Evolutionary conservation across 2,329 filamentous ascomycete genomes (phyloP).

Genomic region (Hypomyces perniciosus): DNA sequence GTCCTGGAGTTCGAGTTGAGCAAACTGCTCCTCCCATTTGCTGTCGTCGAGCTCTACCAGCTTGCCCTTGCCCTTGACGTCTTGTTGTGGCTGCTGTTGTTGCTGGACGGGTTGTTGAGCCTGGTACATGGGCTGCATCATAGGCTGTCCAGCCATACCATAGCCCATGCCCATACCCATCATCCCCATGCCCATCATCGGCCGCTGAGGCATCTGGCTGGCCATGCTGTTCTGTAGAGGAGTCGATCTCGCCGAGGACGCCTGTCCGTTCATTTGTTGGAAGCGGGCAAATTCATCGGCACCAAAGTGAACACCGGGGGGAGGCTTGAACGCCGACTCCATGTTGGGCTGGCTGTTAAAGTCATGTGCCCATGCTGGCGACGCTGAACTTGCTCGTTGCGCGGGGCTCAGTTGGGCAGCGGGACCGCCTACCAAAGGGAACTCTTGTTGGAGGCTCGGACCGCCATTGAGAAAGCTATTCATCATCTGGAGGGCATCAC

Average conservation of each 20-base stretch:
- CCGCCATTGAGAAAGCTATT: constrained; percentile 85
- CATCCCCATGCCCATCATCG: constrained; percentile 53
- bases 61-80: constrained; percentile 77
- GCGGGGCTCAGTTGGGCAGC: constrained; percentile 43
- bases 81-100: constrained; percentile 43
- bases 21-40: constrained; percentile 96
- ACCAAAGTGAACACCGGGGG: constrained; percentile 58
- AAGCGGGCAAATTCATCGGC: constrained; percentile 85
- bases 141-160: constrained; percentile 35
- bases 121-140: constrained; percentile 45
- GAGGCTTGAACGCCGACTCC: constrained; percentile 63
- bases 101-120: constrained; percentile 40
- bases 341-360: constrained; percentile 58
- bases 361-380: constrained; percentile 49
- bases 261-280: constrained; percentile 63
- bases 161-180: constrained; percentile 49
- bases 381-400: constrained; percentile 49
- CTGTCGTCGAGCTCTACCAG: constrained; percentile 89
- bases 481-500: constrained; percentile 61
- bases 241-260: constrained; percentile 45
- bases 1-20: constrained; percentile 70
- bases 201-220: constrained; percentile 45
- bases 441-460: constrained; percentile 50
- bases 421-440: constrained; percentile 41
- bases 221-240: constrained; percentile 52